Percentiles rank a stretch among this genome's conserved stretches.
phyloP scores from a whole-genome alignment of 129 eudicot genomes.

The Pseudognaphalium luteoalbum region DNA sequence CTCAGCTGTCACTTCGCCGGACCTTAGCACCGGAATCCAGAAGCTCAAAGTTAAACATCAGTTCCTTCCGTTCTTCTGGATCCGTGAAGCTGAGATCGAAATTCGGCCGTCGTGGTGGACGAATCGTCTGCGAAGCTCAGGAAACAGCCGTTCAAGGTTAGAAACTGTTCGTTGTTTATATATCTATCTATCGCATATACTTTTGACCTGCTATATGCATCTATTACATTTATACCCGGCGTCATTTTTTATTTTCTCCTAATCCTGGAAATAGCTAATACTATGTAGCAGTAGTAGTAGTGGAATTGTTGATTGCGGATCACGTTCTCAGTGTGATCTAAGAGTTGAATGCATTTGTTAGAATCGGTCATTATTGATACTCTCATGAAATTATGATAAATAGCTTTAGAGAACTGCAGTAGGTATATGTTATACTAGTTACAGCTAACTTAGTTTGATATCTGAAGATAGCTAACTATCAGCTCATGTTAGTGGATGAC shows the following conservation, averaged over 20 bases:
- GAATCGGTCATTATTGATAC: neutral
- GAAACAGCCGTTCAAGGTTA: conserved; percentile 70
- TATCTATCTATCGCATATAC: neutral
- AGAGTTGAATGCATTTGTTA: conserved; percentile 24
- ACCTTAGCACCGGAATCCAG: conserved; percentile 42
- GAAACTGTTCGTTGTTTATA: conserved; percentile 6
- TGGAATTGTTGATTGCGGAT: neutral
- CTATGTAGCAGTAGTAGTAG: neutral
- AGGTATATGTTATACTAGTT: neutral
- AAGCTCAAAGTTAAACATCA: conserved; percentile 41
- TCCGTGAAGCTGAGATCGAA: conserved; percentile 34
- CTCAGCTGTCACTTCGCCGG: conserved; percentile 37
- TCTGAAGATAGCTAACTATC: neutral
- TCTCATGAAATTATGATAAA: neutral
- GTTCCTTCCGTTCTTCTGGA: conserved; percentile 40
- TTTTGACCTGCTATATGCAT: conserved; percentile 7
- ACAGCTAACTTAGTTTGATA: neutral
- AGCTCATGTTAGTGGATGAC: neutral
- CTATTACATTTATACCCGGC: neutral
- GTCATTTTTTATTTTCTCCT: neutral
- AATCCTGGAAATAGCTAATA: neutral
- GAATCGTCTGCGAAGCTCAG: conserved; percentile 75
- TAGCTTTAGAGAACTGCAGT: neutral
- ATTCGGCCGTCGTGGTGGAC: conserved; percentile 42
- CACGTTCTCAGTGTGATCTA: neutral